Conservation (phyloP, 1,284 basidiomycete species). For the Coniferiporia weirii region DNA sequence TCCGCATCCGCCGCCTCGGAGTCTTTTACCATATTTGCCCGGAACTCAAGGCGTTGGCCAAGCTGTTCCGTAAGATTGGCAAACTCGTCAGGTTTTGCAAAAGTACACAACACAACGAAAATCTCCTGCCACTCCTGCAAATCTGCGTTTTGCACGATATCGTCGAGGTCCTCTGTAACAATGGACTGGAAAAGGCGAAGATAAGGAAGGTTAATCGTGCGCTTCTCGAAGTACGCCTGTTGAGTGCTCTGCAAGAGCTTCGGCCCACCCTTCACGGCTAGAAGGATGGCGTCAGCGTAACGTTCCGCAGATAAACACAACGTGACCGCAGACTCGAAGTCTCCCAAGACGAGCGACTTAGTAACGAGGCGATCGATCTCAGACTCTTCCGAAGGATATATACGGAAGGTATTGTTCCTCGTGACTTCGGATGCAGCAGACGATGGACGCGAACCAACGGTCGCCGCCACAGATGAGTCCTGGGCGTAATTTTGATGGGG, state of each 20-base stretch:
- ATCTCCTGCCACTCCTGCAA: slow-evolving; percentile 95
- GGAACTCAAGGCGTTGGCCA: slow-evolving; percentile 86
- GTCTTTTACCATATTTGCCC: slow-evolving; percentile 55
- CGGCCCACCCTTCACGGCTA: slow-evolving; percentile 87
- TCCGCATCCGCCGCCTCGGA: slow-evolving; percentile 42
- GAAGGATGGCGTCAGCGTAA: slow-evolving; percentile 90
- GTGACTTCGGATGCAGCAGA: slow-evolving; percentile 73
- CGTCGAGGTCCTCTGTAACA: slow-evolving; percentile 86
- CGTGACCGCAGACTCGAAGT: slow-evolving; percentile 90
- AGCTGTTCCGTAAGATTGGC: slow-evolving; percentile 85
- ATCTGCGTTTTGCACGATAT: slow-evolving; percentile 95
- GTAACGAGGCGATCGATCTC: slow-evolving; percentile 89
- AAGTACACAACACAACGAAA: slow-evolving; percentile 96
- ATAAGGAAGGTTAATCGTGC: slow-evolving; percentile 77
- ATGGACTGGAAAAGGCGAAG: slow-evolving; percentile 95
- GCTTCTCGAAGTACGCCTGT: slow-evolving; percentile 88
- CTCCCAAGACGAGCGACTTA: slow-evolving; percentile 89
- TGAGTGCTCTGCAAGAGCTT: slow-evolving; percentile 90
- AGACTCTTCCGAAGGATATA: slow-evolving; percentile 86
- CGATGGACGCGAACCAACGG: slow-evolving; percentile 81
- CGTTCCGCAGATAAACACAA: slow-evolving; percentile 87
- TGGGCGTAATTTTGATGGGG: slow-evolving; percentile 76
- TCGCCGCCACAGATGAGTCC: slow-evolving; percentile 88
- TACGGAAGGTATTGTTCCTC: slow-evolving; percentile 82
- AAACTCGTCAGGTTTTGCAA: slow-evolving; percentile 85